phyloP scores from a whole-genome alignment of 495 filamentous ascomycete genomes.

The Mytilinidion resinicola region DNA sequence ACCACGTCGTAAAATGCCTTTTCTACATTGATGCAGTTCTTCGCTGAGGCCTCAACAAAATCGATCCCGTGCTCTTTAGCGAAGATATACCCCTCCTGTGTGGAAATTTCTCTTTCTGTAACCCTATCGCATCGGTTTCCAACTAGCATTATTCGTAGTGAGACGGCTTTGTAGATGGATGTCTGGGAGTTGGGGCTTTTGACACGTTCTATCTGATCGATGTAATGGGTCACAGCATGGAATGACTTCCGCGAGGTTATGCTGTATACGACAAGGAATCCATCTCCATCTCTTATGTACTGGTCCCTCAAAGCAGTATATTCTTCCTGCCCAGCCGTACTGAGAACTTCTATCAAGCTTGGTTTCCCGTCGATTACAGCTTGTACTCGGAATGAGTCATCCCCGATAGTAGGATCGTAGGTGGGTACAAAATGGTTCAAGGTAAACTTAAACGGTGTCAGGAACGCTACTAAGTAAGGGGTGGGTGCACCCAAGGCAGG shows the following conservation, averaged over 20 bases:
- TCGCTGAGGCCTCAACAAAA: conserved; percentile 95
- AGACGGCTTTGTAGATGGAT: conserved; percentile 53
- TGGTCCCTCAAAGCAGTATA: conserved; percentile 95
- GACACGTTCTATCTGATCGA: conserved; percentile 93
- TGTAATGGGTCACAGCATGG: conserved; percentile 85
- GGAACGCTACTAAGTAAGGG: background rate
- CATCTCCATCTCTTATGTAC: conserved; percentile 97
- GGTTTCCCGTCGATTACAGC: conserved; percentile 93
- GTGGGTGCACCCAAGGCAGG: background rate
- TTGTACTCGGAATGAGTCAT: conserved; percentile 97
- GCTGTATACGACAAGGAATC: conserved; percentile 95
- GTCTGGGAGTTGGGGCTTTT: conserved; percentile 62
- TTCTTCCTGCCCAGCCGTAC: conserved; percentile 98
- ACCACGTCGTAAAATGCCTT: conserved; percentile 99
- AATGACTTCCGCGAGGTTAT: conserved; percentile 95
- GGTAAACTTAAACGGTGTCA: conserved; percentile 48
- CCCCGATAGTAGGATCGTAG: conserved; percentile 96
- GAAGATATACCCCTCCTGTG: conserved; percentile 87
- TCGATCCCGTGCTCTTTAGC: conserved; percentile 91
- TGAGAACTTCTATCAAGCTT: conserved; percentile 97
- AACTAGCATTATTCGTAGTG: conserved; percentile 93
- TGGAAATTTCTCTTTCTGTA: conserved; percentile 93
- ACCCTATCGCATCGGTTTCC: conserved; percentile 97
- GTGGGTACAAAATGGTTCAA: conserved; percentile 76
- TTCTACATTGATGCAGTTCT: conserved; percentile 98